phyloP scores from a whole-genome alignment of 306 rosid genomes.

The Sicyos baderoa region DNA sequence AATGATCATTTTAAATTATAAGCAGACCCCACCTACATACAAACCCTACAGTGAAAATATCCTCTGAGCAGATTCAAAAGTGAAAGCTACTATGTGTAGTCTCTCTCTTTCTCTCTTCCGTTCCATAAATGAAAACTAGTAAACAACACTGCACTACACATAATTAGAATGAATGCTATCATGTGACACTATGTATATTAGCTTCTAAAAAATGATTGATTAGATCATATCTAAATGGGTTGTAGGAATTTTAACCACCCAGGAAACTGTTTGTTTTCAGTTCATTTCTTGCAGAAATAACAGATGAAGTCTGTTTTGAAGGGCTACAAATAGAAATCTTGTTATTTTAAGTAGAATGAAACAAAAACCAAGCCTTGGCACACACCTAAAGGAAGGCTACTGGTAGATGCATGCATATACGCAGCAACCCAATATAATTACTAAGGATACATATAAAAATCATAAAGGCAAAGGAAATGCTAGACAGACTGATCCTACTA shows the following conservation, averaged over 20 bases:
- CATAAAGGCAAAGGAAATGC: not conserved
- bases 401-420: no score
- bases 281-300: not conserved
- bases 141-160: not conserved
- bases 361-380: not conserved
- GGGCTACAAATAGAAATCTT: not conserved
- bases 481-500: not conserved
- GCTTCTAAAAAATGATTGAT: not conserved
- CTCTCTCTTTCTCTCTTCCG: not conserved
- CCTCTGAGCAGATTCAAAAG: not conserved
- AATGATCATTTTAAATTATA: slow-evolving; percentile 2
- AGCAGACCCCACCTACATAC: not conserved
- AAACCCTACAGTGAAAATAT: not conserved
- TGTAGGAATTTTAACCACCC: not conserved
- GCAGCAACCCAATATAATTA: no score
- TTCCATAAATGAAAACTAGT: not conserved
- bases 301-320: not conserved
- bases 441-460: not conserved
- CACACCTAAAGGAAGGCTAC: not conserved
- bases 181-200: not conserved
- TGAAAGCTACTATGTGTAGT: not conserved
- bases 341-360: not conserved
- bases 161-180: not conserved
- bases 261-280: not conserved
- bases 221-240: not conserved